Conservation (phyloP, 148 eudicot genomes). For the Spergularia marina region DNA sequence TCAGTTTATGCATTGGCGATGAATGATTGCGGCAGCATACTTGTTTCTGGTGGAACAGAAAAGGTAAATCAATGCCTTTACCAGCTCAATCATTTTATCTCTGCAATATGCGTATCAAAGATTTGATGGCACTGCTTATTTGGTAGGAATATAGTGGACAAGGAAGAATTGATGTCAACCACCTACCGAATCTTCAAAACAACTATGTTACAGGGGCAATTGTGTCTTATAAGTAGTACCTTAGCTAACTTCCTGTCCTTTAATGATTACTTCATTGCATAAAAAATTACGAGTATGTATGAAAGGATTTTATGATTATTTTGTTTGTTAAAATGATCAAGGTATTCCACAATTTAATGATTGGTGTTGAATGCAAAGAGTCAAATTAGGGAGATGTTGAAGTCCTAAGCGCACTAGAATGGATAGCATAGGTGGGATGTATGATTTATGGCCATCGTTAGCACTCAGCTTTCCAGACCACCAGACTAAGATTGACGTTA, state of each 20-base stretch:
- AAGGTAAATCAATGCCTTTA: slow-evolving; percentile 51
- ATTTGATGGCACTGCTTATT: not conserved
- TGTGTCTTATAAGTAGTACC: not conserved
- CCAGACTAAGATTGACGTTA: no score
- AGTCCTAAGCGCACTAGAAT: no score
- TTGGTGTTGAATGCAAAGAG: not conserved
- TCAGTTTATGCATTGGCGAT: slow-evolving; percentile 95
- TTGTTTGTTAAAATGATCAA: not conserved
- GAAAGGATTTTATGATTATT: not conserved
- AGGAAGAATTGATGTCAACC: not conserved
- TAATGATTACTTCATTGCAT: not conserved
- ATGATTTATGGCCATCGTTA: no score
- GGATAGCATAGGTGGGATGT: no score
- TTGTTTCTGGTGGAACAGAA: slow-evolving; percentile 99
- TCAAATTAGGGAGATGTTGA: not conserved
- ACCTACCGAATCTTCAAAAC: not conserved
- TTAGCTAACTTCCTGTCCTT: not conserved
- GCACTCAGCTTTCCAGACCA: no score
- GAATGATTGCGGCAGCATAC: slow-evolving; percentile 82
- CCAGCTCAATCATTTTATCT: slow-evolving; percentile 5
- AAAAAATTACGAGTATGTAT: not conserved
- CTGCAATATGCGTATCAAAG: not conserved
- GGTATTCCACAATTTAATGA: not conserved
- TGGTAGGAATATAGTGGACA: not conserved
- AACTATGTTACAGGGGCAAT: not conserved